These are phyloP conservation scores for Carallia brachiata DNA, from an alignment of 345 rosid genomes.

Conservation along the genomic window DNA sequence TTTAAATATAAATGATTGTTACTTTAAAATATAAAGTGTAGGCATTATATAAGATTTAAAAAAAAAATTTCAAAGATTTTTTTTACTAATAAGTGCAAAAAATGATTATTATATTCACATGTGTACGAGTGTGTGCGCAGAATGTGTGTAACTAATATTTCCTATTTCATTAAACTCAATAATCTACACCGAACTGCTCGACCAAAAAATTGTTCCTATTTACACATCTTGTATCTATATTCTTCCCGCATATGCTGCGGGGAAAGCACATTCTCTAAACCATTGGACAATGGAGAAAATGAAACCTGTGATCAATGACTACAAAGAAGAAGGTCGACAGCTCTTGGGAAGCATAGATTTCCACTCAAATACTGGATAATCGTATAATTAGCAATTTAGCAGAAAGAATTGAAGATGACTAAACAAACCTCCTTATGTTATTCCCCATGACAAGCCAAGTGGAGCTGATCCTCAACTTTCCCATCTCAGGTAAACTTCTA, in stretches of 20 bases:
- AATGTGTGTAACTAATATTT: too few relatives aligned
- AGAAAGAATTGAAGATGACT: slow-evolving; percentile 8
- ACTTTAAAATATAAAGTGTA: too few relatives aligned
- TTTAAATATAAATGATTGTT: too few relatives aligned
- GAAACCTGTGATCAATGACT: background rate
- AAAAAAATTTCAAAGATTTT: too few relatives aligned
- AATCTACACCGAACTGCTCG: background rate
- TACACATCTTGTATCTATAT: background rate
- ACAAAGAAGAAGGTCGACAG: background rate
- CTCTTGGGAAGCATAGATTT: slow-evolving; percentile 11
- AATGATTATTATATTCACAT: too few relatives aligned
- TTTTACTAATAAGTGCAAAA: too few relatives aligned
- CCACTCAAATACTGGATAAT: slow-evolving; percentile 8
- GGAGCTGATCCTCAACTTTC: slow-evolving; percentile 6
- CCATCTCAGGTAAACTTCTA: background rate
- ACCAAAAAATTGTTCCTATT: too few relatives aligned
- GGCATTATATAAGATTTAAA: too few relatives aligned
- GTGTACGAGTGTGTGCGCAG: too few relatives aligned
- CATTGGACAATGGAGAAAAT: background rate
- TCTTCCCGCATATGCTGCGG: background rate
- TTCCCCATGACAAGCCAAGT: slow-evolving; percentile 11
- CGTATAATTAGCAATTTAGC: slow-evolving; percentile 16
- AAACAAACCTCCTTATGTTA: slow-evolving; percentile 20
- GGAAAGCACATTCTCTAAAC: background rate
- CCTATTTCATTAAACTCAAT: too few relatives aligned